Evolutionary conservation across 148 eudicot species (phyloP).

Genomic region (Vaccinium vitisidaea): DNA sequence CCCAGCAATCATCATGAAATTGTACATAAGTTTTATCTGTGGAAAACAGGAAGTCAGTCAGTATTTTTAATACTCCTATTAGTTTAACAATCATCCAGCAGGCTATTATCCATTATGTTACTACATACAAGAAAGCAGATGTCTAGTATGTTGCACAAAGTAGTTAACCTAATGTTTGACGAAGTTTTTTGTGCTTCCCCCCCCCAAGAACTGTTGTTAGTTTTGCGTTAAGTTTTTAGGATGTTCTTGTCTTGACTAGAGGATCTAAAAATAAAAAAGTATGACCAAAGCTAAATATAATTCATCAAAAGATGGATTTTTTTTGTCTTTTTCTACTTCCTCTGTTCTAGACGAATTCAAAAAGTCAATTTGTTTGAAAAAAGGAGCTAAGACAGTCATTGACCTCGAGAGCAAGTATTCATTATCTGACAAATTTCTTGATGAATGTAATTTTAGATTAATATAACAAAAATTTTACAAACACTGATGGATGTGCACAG

Average conservation of each 20-base stretch:
- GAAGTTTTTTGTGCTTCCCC: background rate
- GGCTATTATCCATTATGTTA: background rate
- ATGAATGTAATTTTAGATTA: background rate
- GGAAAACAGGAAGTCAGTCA: background rate
- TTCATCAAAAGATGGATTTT: background rate
- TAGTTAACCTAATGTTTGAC: background rate
- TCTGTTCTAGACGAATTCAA: background rate
- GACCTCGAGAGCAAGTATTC: background rate
- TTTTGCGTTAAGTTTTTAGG: background rate
- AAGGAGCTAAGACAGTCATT: background rate
- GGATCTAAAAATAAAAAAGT: background rate
- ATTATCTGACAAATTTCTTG: background rate
- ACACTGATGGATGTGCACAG: background rate
- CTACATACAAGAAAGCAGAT: background rate
- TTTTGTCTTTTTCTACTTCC: background rate
- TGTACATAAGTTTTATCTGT: constrained; percentile 75
- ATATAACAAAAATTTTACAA: background rate
- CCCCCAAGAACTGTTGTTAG: background rate
- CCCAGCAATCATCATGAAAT: constrained; percentile 99
- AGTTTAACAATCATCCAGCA: background rate
- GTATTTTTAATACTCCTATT: background rate
- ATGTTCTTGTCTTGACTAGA: background rate
- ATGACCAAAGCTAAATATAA: background rate
- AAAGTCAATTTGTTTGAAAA: background rate
- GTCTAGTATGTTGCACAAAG: background rate